These are phyloP conservation scores for Leccinellum luteum DNA, from an alignment of 768 basidiomycete genomes.

Conservation along the genomic window DNA sequence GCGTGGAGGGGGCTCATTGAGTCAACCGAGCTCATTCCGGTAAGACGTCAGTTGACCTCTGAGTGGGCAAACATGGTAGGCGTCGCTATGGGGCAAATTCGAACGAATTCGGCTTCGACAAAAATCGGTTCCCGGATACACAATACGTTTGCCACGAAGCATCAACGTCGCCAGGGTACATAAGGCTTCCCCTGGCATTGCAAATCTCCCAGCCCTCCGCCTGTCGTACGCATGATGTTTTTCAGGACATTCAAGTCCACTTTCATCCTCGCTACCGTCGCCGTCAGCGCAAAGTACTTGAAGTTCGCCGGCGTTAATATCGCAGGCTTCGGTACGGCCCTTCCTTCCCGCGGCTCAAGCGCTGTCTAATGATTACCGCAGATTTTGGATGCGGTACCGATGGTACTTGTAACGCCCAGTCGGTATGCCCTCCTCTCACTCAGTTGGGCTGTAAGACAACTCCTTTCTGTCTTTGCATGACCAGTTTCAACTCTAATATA, in stretches of 20 bases:
- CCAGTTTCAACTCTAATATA: background rate
- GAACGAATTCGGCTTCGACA: background rate
- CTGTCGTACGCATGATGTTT: constrained; percentile 12
- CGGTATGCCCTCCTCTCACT: constrained; percentile 44
- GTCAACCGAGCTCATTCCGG: background rate
- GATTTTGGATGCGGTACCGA: constrained; percentile 50
- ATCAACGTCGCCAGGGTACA: background rate
- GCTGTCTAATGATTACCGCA: background rate
- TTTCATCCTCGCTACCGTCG: constrained; percentile 6
- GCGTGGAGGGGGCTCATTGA: background rate
- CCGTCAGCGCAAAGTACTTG: constrained; percentile 22
- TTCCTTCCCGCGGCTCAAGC: background rate
- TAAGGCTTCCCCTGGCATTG: constrained; percentile 6
- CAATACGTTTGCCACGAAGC: constrained; percentile 7
- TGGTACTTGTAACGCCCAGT: constrained; percentile 39
- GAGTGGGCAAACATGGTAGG: background rate
- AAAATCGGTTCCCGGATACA: background rate
- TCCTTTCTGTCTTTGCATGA: background rate
- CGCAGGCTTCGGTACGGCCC: constrained; percentile 42
- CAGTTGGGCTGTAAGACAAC: constrained; percentile 39
- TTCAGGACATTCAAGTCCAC: constrained; percentile 12
- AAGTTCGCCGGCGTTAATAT: constrained; percentile 49
- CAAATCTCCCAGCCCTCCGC: background rate
- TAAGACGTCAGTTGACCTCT: background rate
- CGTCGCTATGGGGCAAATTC: constrained; percentile 2